Conservation (phyloP, 1,284 basidiomycete genomes). For the Inonotus hispidus region DNA sequence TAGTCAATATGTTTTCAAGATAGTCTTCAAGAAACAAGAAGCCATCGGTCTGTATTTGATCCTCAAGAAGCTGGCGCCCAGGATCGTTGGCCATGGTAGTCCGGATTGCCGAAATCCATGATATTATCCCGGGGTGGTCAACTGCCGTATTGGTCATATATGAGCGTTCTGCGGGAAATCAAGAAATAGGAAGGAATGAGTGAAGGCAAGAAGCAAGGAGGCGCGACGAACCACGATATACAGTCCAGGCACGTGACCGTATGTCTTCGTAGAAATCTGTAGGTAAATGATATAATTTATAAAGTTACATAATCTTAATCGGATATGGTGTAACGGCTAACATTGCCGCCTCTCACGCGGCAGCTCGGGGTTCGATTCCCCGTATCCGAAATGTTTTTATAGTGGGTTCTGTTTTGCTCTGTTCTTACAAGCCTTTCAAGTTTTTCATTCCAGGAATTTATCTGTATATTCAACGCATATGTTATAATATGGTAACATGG, state of each 20-base stretch:
- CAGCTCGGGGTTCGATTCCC: slow-evolving; percentile 77
- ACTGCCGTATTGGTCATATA: slow-evolving; percentile 4
- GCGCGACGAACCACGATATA: slow-evolving; percentile 3
- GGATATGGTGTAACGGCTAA: slow-evolving; percentile 71
- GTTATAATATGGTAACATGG: too few species aligned
- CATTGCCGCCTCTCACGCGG: slow-evolving; percentile 69
- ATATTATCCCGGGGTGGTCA: slow-evolving; percentile 28
- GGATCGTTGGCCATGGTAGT: slow-evolving; percentile 66
- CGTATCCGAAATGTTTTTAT: slow-evolving; percentile 67
- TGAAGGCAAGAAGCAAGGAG: background rate
- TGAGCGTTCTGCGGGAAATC: background rate
- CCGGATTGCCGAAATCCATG: slow-evolving; percentile 65
- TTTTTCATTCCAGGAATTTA: background rate
- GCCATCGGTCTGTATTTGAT: slow-evolving; percentile 67
- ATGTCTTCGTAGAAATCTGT: too few species aligned
- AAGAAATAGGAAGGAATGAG: background rate
- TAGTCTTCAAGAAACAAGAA: slow-evolving; percentile 76
- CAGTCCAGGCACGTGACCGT: slow-evolving; percentile 6
- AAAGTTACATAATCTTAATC: slow-evolving; percentile 25
- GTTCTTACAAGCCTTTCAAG: background rate
- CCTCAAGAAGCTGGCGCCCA: slow-evolving; percentile 60
- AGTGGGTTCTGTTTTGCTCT: too few species aligned
- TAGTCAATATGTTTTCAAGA: slow-evolving; percentile 62
- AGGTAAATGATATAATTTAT: too few species aligned
- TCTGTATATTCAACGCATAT: too few species aligned